phyloP scores from a whole-genome alignment of 805 yeast genomes.

The Myxozyma neotropica region DNA sequence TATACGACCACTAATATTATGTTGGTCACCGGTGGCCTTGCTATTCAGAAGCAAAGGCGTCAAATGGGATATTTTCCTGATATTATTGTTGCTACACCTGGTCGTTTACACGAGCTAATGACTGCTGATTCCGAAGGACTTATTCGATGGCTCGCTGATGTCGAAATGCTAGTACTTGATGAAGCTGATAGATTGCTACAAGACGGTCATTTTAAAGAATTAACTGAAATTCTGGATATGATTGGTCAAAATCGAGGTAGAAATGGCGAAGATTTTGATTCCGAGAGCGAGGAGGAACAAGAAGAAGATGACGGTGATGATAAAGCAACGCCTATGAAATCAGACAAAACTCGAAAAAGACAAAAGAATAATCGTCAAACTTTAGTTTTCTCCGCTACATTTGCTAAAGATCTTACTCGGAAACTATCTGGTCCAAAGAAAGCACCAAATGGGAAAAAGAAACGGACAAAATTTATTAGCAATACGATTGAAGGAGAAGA shows the following conservation, averaged over 20 bases:
- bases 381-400: constrained; percentile 92
- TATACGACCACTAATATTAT: constrained; percentile 61
- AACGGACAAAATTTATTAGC: constrained; percentile 25
- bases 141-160: constrained; percentile 47
- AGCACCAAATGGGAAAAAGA: constrained; percentile 35
- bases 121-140: constrained; percentile 56
- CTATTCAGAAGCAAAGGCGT: constrained; percentile 91
- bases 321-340: neutral
- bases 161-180: constrained; percentile 70
- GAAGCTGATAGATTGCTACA: constrained; percentile 95
- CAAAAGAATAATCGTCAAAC: constrained; percentile 61
- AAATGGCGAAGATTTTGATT: constrained; percentile 37
- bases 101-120: constrained; percentile 74
- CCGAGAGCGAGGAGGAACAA: constrained; percentile 45
- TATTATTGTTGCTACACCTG: constrained; percentile 92
- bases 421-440: constrained; percentile 57
- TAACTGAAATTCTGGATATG: constrained; percentile 74
- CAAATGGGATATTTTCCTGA: constrained; percentile 68
- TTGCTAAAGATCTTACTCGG: constrained; percentile 76
- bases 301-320: constrained; percentile 32
- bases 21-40: constrained; percentile 89
- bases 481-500: constrained; percentile 42
- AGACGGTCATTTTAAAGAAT: constrained; percentile 94
- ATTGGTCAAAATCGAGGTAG: constrained; percentile 51
- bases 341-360: neutral